Base-by-base conservation (phyloP, 148 eudicot species). In the Rhododendron williamsianum region DNA sequence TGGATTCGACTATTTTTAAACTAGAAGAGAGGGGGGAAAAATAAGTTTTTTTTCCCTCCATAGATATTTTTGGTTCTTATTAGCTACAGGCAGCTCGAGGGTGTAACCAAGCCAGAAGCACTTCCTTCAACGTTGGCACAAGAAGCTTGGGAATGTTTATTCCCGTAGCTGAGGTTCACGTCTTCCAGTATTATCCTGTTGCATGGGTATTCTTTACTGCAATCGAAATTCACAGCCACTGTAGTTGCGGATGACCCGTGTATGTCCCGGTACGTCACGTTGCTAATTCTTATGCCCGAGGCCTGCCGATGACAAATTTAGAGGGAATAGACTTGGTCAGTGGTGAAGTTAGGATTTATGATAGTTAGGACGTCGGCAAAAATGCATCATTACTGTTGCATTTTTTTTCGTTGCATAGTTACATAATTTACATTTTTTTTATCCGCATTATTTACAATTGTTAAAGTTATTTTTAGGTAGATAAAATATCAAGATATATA, bases 201-300 rank as follows among this genome's bases (percentile, higher is more conserved):
- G 87, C 95, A 93, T 9, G 93, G 93, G 27, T 83, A 36, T 43
- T 33, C 74, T 7, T 89, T 71, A 49, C 93, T 93, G 38, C 94
- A 92, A 46, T 92, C 88, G 18, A 93, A 87, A 51, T 51, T 88
- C 65, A 93, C 65, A 0, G 90, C 90, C 3, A 87, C 86, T 52
- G 81, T 12, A 18, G 90, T 73, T 5, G 93, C 86, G 3, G 95
- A 91, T 82, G 90, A 86, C 33, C 95, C 94, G 0, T 88, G 83
- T 15, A 93, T 90, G 15, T 78, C 71, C 18, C 72, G 27, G 76
- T 91, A 93, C 2, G 76, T 23, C 4, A 93, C 90, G 33, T 90
- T 86, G 16, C 84, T 84, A 3, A 93, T 92, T 35, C 92, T 86
- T 48, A 91, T 90, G 6, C 89, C 87, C 10, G 95, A 92, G 38